Evolutionary conservation across 768 basidiomycete genomes (phyloP).

Genomic region (Lactarius vividus): DNA sequence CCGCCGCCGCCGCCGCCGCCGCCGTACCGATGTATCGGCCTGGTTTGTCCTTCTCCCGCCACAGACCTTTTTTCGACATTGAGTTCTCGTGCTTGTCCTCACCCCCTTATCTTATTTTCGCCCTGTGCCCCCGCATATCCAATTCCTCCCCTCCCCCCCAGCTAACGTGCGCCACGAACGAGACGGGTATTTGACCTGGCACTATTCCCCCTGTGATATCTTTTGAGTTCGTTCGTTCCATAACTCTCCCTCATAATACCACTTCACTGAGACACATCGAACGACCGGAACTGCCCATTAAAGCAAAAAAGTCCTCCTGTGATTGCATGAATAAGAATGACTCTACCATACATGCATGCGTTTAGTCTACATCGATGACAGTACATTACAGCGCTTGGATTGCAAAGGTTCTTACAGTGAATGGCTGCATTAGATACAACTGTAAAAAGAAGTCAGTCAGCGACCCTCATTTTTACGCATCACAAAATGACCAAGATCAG

Average conservation of each 20-base stretch:
- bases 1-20: not conserved
- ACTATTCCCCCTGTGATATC: not conserved
- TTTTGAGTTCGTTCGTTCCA: not conserved
- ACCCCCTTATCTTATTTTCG: not conserved
- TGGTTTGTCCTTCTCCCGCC: not conserved
- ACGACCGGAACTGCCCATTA: not conserved
- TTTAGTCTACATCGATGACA: constrained; percentile 21
- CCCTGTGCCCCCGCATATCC: not conserved
- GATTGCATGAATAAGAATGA: constrained; percentile 7
- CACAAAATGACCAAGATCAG: constrained; percentile 5
- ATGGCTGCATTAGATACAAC: not conserved
- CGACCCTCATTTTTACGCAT: not conserved
- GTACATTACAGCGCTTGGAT: constrained; percentile 11
- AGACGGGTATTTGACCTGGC: not conserved
- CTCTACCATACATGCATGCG: constrained; percentile 11
- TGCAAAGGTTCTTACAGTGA: constrained; percentile 2
- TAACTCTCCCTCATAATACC: not conserved
- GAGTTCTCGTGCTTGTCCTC: too few relatives aligned
- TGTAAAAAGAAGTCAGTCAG: not conserved
- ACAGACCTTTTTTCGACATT: not conserved
- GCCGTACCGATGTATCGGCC: not conserved
- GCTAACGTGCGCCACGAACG: not conserved
- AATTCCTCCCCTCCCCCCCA: not conserved
- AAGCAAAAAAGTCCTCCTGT: not conserved
- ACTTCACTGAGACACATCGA: not conserved